A percentile compares a stretch with the other conserved stretches of the same genome.
phyloP scores from a whole-genome alignment of 768 basidiomycete species.

The Podaxis sp. region DNA sequence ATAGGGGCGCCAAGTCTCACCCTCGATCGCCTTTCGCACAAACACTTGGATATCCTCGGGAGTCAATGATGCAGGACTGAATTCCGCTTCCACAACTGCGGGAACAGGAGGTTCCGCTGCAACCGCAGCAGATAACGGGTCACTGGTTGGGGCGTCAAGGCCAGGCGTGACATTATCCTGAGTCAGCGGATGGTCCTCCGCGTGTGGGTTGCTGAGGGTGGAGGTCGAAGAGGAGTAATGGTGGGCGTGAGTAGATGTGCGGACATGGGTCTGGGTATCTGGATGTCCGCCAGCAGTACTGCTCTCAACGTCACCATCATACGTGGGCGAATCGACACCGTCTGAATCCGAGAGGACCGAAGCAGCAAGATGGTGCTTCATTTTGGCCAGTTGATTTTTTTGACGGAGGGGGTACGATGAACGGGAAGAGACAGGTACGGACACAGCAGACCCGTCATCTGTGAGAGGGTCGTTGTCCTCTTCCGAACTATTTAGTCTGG shows the following conservation, averaged over 20 bases:
- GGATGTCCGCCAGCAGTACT: constrained; percentile 54
- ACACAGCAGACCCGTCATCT: constrained; percentile 62
- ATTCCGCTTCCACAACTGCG: constrained; percentile 31
- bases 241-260: constrained; percentile 26
- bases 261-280: constrained; percentile 21
- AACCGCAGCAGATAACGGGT: constrained; percentile 18
- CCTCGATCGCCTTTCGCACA: constrained; percentile 71
- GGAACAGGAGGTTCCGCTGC: constrained; percentile 37
- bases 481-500: constrained; percentile 52
- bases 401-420: constrained; percentile 17
- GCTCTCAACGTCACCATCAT: constrained; percentile 87
- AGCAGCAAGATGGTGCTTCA: constrained; percentile 51
- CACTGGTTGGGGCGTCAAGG: constrained; percentile 29
- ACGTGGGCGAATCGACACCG: constrained; percentile 81
- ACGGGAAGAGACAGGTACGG: constrained; percentile 31
- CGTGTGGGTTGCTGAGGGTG: constrained; percentile 45
- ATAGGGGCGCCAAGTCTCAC: constrained; percentile 62
- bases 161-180: constrained; percentile 20
- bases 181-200: constrained; percentile 14
- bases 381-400: constrained; percentile 23
- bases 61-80: constrained; percentile 65
- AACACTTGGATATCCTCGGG: constrained; percentile 77
- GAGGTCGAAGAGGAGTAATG: constrained; percentile 46
- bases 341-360: constrained; percentile 62
- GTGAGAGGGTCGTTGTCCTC: constrained; percentile 87